Evolutionary conservation across 352 stramenopile species (phyloP).

Genomic region (Phytophthora citrophthora): DNA sequence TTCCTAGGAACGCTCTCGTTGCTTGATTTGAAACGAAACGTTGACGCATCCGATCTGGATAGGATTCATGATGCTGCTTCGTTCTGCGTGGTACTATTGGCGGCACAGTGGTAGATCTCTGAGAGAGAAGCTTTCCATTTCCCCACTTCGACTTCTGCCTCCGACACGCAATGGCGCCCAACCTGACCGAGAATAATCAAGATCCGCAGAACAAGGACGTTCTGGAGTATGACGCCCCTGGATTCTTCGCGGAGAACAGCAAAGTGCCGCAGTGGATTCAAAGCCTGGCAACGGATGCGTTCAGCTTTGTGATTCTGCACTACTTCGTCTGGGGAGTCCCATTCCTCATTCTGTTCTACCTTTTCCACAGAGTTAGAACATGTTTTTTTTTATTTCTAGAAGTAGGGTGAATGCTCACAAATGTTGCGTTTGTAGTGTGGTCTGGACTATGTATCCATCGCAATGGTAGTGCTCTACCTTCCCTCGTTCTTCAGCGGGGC

Average conservation of each 20-base stretch:
- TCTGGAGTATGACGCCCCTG: constrained; percentile 40
- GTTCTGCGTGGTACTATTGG: constrained; percentile 10
- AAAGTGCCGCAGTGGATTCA: constrained; percentile 40
- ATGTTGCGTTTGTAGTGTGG: constrained; percentile 17
- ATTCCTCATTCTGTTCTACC: constrained; percentile 43
- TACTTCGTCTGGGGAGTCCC: constrained; percentile 52
- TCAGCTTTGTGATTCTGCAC: constrained; percentile 50
- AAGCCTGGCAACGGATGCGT: constrained; percentile 34
- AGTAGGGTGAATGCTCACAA: background rate
- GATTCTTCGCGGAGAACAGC: constrained; percentile 35
- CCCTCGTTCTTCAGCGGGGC: constrained; percentile 50
- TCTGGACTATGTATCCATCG: constrained; percentile 38
- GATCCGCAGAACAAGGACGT: constrained; percentile 15
- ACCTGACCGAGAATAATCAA: background rate
- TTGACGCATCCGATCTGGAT: constrained; percentile 8
- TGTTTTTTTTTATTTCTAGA: no score
- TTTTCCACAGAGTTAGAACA: constrained; percentile 30
- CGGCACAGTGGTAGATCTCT: constrained; percentile 15
- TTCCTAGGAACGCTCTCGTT: no score
- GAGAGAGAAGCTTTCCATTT: background rate
- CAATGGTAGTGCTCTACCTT: constrained; percentile 50
- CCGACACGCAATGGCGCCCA: constrained; percentile 20
- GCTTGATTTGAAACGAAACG: background rate
- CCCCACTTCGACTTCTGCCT: constrained; percentile 2
- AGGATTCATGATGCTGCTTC: constrained; percentile 6